Conservation (phyloP, 139 green algal species). For the Pleodorina starrii region DNA sequence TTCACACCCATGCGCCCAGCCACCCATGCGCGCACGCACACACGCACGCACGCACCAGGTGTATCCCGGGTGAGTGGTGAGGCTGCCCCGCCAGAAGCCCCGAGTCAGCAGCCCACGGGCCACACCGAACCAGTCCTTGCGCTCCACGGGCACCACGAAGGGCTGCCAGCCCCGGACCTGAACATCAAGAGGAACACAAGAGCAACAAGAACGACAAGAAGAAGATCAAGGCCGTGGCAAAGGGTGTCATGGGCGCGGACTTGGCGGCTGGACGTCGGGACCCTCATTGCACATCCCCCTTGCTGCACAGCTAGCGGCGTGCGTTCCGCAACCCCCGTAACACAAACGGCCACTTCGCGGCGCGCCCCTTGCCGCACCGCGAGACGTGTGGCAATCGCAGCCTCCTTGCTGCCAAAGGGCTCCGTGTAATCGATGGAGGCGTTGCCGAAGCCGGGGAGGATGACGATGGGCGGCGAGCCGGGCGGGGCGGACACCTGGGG, state of each 20-base stretch:
- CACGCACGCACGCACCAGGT: conserved; percentile 60
- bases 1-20: no score
- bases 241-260: no score
- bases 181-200: neutral
- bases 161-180: conserved; percentile 61
- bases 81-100: conserved; percentile 65
- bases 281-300: neutral
- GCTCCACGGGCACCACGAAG: conserved; percentile 65
- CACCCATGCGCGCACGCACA: no score
- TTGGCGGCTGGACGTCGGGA: no score
- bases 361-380: neutral
- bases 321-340: no score
- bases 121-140: conserved; percentile 74
- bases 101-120: conserved; percentile 63
- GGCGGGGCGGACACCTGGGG: neutral
- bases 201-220: no score
- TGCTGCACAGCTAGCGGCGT: no score
- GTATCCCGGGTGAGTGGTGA: conserved; percentile 71
- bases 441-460: conserved; percentile 47
- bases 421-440: conserved; percentile 29
- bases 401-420: conserved; percentile 40
- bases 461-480: conserved; percentile 17
- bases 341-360: no score
- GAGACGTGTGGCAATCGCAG: neutral
- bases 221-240: no score